These are phyloP conservation scores for Xylariaceae sp. DNA, from an alignment of 2,329 filamentous ascomycete genomes.

Conservation along the genomic window DNA sequence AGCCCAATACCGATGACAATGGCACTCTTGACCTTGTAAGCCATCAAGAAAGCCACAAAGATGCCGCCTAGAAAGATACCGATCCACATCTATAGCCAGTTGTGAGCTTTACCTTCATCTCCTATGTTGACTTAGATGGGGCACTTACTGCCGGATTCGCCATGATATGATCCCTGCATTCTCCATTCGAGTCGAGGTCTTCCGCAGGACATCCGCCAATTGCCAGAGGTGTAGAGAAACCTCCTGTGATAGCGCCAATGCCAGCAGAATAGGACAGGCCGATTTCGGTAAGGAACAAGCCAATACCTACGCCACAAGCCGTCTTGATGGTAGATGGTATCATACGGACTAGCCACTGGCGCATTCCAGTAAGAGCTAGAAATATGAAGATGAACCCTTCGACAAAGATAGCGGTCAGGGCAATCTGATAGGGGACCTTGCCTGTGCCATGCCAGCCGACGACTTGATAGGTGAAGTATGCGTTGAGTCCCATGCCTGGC, in stretches of 20 bases:
- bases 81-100: slow-evolving; percentile 69
- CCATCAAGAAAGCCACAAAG: slow-evolving; percentile 78
- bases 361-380: slow-evolving; percentile 67
- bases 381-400: slow-evolving; percentile 68
- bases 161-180: slow-evolving; percentile 68
- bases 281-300: slow-evolving; percentile 65
- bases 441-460: slow-evolving; percentile 63
- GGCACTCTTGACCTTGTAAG: slow-evolving; percentile 74
- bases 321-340: slow-evolving; percentile 68
- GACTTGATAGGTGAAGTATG: slow-evolving; percentile 69
- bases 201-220: slow-evolving; percentile 72
- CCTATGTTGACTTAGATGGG: not conserved
- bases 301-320: slow-evolving; percentile 67
- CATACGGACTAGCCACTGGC: slow-evolving; percentile 71
- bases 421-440: slow-evolving; percentile 59
- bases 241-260: slow-evolving; percentile 80
- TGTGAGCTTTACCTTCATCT: slow-evolving; percentile 20
- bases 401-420: slow-evolving; percentile 66
- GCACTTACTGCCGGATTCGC: slow-evolving; percentile 66
- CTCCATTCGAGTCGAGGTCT: slow-evolving; percentile 51
- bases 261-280: slow-evolving; percentile 77
- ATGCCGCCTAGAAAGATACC: slow-evolving; percentile 81
- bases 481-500: slow-evolving; percentile 69
- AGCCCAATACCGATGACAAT: slow-evolving; percentile 74
- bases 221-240: slow-evolving; percentile 69